These are phyloP conservation scores for Peronospora farinosa DNA, from an alignment of 352 stramenopile species.

Conservation along the genomic window DNA sequence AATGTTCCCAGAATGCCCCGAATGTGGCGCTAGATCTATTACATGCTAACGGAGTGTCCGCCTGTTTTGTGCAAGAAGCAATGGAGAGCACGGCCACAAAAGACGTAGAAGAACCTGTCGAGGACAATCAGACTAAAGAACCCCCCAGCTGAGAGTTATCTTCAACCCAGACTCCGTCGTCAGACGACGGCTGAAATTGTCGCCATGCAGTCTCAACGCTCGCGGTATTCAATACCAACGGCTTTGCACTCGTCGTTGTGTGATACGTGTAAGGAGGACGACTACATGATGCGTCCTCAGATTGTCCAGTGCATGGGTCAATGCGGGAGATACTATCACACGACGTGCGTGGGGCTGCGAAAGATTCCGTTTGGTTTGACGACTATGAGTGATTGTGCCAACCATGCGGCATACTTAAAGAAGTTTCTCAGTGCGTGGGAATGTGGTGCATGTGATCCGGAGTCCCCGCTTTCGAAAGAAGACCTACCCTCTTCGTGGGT, in stretches of 20 bases:
- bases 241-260: slow-evolving; percentile 34
- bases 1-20: slow-evolving; percentile 69
- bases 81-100: slow-evolving; percentile 17
- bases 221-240: slow-evolving; percentile 40
- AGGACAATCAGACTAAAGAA: slow-evolving; percentile 18
- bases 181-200: slow-evolving; percentile 71
- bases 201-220: slow-evolving; percentile 60
- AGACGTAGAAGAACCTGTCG: slow-evolving; percentile 10
- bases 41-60: slow-evolving; percentile 53
- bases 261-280: slow-evolving; percentile 61
- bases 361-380: slow-evolving; percentile 80
- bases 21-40: slow-evolving; percentile 72
- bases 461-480: slow-evolving; percentile 3
- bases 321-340: slow-evolving; percentile 63
- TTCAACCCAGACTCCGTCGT: slow-evolving; percentile 23
- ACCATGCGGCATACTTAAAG: slow-evolving; percentile 71
- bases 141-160: slow-evolving; percentile 11
- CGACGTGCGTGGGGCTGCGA: slow-evolving; percentile 62
- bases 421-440: slow-evolving; percentile 81
- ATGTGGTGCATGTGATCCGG: slow-evolving; percentile 47
- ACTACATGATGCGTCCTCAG: slow-evolving; percentile 79
- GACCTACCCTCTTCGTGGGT: slow-evolving; percentile 33
- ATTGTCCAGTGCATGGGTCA: slow-evolving; percentile 48
- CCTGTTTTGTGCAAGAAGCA: slow-evolving; percentile 40
- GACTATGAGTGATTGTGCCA: slow-evolving; percentile 76